A percentile compares a stretch with the other conserved stretches of the same genome.
Evolutionary conservation across 2,329 filamentous ascomycete species (phyloP).

Genomic region (Penicillium sp.): DNA sequence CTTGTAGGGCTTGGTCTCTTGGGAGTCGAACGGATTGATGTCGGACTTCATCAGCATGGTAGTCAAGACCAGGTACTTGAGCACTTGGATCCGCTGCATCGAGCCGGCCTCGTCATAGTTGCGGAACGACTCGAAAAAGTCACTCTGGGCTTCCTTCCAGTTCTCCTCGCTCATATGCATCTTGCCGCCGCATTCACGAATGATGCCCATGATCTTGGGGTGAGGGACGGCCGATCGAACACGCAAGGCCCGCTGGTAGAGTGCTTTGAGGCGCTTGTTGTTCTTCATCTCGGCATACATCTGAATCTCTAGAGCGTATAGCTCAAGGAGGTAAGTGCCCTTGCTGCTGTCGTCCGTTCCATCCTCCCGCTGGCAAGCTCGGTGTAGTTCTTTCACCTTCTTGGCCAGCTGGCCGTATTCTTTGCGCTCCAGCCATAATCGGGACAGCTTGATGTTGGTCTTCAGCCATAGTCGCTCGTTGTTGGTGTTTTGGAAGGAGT

Average conservation of each 20-base stretch:
- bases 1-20: constrained; percentile 98
- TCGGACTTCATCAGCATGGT: constrained; percentile 98
- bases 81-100: constrained; percentile 91
- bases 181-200: constrained; percentile 96
- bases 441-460: constrained; percentile 95
- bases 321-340: constrained; percentile 92
- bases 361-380: constrained; percentile 82
- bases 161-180: constrained; percentile 99
- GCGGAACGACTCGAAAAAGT: constrained; percentile 98
- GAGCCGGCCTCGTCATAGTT: constrained; percentile 99
- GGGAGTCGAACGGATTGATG: constrained; percentile 98
- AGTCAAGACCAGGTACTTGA: constrained; percentile 93
- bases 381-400: constrained; percentile 86
- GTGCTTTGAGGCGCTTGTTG: constrained; percentile 91
- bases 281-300: constrained; percentile 98
- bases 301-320: constrained; percentile 96
- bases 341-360: constrained; percentile 84
- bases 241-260: constrained; percentile 88
- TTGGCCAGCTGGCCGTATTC: constrained; percentile 78
- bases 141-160: constrained; percentile 94
- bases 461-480: constrained; percentile 97
- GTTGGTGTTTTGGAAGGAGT: constrained; percentile 95
- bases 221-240: constrained; percentile 97
- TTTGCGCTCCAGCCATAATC: constrained; percentile 86
- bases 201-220: constrained; percentile 98